Percentiles rank a stretch among this genome's conserved stretches.
Evolutionary conservation across 345 rosid genomes (phyloP).

Genomic region (Syzygium aqueum): DNA sequence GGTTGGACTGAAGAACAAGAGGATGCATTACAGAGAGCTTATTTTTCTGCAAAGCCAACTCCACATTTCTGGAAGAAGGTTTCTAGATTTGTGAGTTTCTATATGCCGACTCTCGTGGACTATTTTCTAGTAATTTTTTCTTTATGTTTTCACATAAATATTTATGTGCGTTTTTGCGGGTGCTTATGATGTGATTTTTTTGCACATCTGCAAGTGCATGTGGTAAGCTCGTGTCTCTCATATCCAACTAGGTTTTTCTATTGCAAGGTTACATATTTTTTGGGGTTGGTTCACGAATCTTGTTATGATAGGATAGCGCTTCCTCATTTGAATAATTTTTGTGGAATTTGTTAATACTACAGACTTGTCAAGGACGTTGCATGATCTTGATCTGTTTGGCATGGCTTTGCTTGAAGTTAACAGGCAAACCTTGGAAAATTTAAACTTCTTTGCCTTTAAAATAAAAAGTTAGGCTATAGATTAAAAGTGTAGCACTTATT

Average conservation of each 20-base stretch:
- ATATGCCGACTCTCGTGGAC: background rate
- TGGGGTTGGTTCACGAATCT: background rate
- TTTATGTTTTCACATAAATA: background rate
- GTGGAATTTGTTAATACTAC: background rate
- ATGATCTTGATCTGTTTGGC: background rate
- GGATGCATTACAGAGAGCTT: conserved; percentile 69
- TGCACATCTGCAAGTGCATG: background rate
- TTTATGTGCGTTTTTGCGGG: background rate
- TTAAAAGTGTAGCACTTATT: background rate
- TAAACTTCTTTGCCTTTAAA: background rate
- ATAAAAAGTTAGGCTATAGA: background rate
- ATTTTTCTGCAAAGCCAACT: conserved; percentile 36
- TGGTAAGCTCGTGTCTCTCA: background rate
- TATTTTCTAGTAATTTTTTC: background rate
- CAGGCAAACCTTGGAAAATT: background rate
- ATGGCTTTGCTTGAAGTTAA: background rate
- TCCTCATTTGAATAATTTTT: background rate
- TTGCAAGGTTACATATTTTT: background rate
- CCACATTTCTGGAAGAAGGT: conserved; percentile 24
- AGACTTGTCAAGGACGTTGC: background rate
- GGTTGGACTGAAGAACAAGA: conserved; percentile 76
- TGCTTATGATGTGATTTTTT: background rate
- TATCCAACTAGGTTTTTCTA: background rate
- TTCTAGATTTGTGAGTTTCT: conserved; percentile 10
- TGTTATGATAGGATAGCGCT: background rate